These are phyloP conservation scores for Colletotrichum tanaceti DNA, from an alignment of 2,329 filamentous ascomycete species.

Conservation along the genomic window DNA sequence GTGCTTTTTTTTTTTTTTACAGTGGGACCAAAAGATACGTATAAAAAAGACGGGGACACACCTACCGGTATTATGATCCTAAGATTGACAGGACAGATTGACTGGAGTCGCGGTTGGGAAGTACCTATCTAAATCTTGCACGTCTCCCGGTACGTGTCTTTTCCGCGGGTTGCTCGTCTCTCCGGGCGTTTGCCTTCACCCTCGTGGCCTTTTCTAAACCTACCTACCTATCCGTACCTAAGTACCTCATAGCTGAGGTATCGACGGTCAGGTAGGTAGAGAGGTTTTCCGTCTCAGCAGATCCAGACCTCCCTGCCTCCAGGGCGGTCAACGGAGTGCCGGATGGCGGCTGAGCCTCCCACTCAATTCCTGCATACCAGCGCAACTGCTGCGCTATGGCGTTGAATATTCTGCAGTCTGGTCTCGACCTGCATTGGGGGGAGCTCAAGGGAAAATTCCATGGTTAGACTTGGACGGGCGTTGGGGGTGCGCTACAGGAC, in stretches of 20 bases:
- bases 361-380: constrained; percentile 28
- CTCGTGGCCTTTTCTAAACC: constrained; percentile 15
- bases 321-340: constrained; percentile 23
- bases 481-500: constrained; percentile 31
- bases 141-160: constrained; percentile 11
- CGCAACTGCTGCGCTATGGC: constrained; percentile 24
- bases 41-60: constrained; percentile 30
- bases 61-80: no score
- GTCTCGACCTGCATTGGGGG: constrained; percentile 9
- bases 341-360: constrained; percentile 32
- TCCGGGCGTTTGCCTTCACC: constrained; percentile 24
- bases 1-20: constrained; percentile 37
- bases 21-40: constrained; percentile 28
- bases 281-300: constrained; percentile 18
- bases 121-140: constrained; percentile 18
- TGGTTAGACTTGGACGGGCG: constrained; percentile 33
- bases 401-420: constrained; percentile 19
- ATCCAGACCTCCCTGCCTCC: constrained; percentile 14
- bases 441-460: constrained; percentile 26
- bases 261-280: constrained; percentile 18
- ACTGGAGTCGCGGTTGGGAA: constrained; percentile 31
- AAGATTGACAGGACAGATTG: constrained; percentile 36
- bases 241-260: constrained; percentile 16
- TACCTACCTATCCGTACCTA: neutral
- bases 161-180: constrained; percentile 14